Evolutionary conservation across 2,329 filamentous ascomycete species (phyloP), one percentile per base, ranked within the genome.

Genomic region (Fusarium sp.): DNA sequence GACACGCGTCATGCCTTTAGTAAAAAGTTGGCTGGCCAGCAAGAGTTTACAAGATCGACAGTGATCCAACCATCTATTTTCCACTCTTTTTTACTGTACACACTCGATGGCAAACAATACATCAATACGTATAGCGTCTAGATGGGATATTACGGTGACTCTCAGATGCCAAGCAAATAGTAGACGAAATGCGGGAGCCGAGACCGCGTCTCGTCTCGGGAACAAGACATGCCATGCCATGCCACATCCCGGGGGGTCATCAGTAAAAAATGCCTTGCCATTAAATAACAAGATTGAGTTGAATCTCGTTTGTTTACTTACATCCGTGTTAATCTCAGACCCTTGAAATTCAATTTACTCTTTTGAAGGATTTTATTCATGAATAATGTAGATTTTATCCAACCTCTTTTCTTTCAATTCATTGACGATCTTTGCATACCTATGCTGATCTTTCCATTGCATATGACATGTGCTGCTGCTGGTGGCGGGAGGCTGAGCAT

Each of bases 401-500:
- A 71, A 54, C 63, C 59, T 70, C 48, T 57, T 54, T 24, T 44
- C 24, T 52, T 56, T 30, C 32, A 12, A 45, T 42, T 22, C 41
- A 20, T 24, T 20, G 37, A 42, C 41, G 30, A 67, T 53, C 51
- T 55, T 46, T 46, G 56, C 52, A 18, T 49, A 37, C 6, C 6
- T 7, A 32, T 51, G 37, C 51, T 27, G 30, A 51, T 57, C 32
- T 57, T 57, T 57, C 32, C 48, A 22, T 41, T 41, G 32, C 53
- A 57, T 41, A 52, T 52, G 49, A 41, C 49, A 51, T 41, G 47
- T 29, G 37, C 40, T 41, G 40, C 29, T 52, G 49, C 34, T 34
- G 55, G 47, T 44, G 65, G 65, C 47, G 52, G 65, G 65, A 71
- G 69, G 69, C 69, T 62, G 61, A 69, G 69, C 65, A 66, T 53